These are phyloP conservation scores for Pseudogymnoascus sp. DNA, from an alignment of 2,329 filamentous ascomycete species.

Conservation along the genomic window DNA sequence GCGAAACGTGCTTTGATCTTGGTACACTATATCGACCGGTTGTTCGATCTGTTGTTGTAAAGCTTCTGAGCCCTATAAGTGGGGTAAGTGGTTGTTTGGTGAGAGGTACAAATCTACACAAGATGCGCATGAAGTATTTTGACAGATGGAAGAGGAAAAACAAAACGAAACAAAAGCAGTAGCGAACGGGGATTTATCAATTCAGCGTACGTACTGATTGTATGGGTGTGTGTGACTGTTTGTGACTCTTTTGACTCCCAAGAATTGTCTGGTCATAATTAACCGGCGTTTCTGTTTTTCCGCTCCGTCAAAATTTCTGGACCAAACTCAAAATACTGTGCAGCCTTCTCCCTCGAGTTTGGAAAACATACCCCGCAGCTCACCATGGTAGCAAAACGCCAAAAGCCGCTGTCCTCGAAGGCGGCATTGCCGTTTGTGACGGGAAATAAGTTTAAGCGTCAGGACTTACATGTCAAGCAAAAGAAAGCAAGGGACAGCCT, in stretches of 20 bases:
- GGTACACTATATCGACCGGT: conserved; percentile 24
- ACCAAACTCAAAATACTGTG: neutral
- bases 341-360: neutral
- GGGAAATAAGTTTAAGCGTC: conserved; percentile 70
- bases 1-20: conserved; percentile 27
- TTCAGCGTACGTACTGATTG: conserved; percentile 4
- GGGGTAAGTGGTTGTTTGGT: conserved; percentile 19
- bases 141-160: neutral
- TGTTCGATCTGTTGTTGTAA: conserved; percentile 27
- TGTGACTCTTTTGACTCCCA: neutral
- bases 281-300: conserved; percentile 9
- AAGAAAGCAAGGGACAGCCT: conserved; percentile 69
- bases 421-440: conserved; percentile 44
- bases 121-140: conserved; percentile 29
- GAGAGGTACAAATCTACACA: conserved; percentile 30
- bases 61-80: conserved; percentile 23
- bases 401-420: conserved; percentile 33
- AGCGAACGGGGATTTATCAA: neutral
- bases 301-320: conserved; percentile 8
- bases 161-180: neutral
- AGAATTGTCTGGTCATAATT: neutral
- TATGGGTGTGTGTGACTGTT: neutral
- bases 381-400: conserved; percentile 41
- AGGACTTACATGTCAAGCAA: conserved; percentile 68
- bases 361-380: conserved; percentile 15